Evolutionary conservation across 768 basidiomycete genomes (phyloP), one percentile per base, ranked within the genome.

Genomic region (Lactarius trivialis): DNA sequence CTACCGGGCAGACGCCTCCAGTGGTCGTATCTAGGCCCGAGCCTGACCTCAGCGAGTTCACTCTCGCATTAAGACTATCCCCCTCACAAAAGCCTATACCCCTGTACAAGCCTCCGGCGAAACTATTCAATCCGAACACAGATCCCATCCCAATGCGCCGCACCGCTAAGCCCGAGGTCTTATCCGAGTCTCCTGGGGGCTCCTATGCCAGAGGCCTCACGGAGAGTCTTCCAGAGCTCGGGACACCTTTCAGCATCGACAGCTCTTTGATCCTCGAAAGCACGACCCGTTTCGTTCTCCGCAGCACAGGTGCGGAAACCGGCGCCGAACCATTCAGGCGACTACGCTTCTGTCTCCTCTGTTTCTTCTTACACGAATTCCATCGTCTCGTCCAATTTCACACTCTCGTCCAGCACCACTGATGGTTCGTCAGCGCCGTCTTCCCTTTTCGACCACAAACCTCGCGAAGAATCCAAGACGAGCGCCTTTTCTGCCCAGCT

Each of bases 201-300:
- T 83, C 85, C 0, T 79, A 82, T 68, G 74, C 74, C 76, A 76
- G 17, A 74, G 75, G 37, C 66, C 73, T 14, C 71, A 73, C 37
- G 56, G 73, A 70, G 33, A 57, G 71, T 32, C 78, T 3, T 72
- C 79, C 9, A 64, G 73, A 7, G 58, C 65, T 50, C 70, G 71
- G 76, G 85, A 45, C 60, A 55, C 61, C 58, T 34, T 73, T 52
- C 66, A 71, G 32, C 72, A 73, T 50, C 75, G 78, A 9, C 89
- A 88, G 64, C 82, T 97, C 0, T 95, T 93, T 60, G 93, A 98
- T 70, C 91, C 90, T 62, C 81, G 90, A 41, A 86, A 91, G 69
- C 91, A 98, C 72, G 92, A 98, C 72, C 93, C 0, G 83, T 93
- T 34, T 83, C 88, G 14, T 98, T 98, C 74, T 77, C 83, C 39